Evolutionary conservation across 1,284 basidiomycete species (phyloP), one percentile per base, ranked within the genome.

Genomic region (Trichosporon sp.): DNA sequence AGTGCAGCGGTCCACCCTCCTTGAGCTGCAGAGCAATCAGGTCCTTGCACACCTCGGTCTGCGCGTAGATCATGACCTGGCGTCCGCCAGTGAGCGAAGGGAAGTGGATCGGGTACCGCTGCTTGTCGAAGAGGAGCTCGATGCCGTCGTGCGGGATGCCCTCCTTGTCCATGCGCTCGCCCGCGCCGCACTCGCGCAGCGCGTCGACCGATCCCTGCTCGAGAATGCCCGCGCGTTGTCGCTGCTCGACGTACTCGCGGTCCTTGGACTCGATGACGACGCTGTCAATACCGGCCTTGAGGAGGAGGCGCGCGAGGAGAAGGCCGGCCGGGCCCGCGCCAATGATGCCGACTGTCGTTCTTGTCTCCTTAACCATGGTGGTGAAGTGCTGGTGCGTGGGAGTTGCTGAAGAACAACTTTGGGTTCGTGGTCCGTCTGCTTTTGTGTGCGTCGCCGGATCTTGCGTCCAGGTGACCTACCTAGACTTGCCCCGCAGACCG

Each of bases 41-140:
- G 69, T 74, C 73, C 71, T 72, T 72, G 73, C 73, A 74, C 48
- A 74, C 69, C 71, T 74, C 73, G 63, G 73, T 74, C 71, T 74
- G 73, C 38, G 73, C 73, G 69, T 74, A 74, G 71, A 74, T 74
- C 73, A 74, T 74, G 69, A 74, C 73, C 31, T 61, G 54, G 43
- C 71, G 71, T 2, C 73, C 73, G 56, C 66, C 69, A 2, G 73
- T 74, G 19, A 74, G 71, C 16, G 61, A 48, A 7, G 73, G 73
- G 56, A 74, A 74, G 68, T 72, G 63, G 63, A 74, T 64, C 12
- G 71, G 71, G 69, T 74, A 66, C 7, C 73, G 71, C 69, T 67
- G 48, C 59, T 68, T 67, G 68, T 74, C 40, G 66, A 72, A 72
- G 21, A 74, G 69, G 8, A 74, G 65, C 73, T 74, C 73, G 69